Percentiles rank a stretch among this genome's conserved stretches.
Evolutionary conservation across 805 yeast genomes (phyloP).

Genomic region (Cyberlindnera euphorbiae): DNA sequence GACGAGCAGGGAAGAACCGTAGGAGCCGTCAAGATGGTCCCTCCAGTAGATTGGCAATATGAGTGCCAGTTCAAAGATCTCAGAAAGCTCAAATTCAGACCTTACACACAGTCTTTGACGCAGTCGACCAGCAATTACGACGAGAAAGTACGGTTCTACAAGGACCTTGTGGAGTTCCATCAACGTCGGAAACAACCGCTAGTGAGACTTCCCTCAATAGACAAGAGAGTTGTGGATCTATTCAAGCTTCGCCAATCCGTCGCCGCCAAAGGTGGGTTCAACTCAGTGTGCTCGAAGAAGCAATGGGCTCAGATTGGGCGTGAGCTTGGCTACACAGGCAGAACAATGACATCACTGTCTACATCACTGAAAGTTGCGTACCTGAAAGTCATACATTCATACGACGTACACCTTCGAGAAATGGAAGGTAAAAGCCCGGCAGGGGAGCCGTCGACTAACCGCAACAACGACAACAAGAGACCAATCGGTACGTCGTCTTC

Average conservation of each 20-base stretch:
- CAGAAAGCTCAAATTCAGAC: slow-evolving; percentile 46
- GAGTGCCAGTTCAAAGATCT: slow-evolving; percentile 33
- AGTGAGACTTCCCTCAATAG: slow-evolving; percentile 57
- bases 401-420: slow-evolving; percentile 20
- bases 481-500: slow-evolving; percentile 1
- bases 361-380: slow-evolving; percentile 61
- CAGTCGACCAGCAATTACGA: slow-evolving; percentile 35
- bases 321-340: slow-evolving; percentile 72
- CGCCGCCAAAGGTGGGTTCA: slow-evolving; percentile 60
- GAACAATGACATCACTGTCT: slow-evolving; percentile 65
- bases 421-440: not conserved
- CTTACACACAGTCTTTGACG: slow-evolving; percentile 44
- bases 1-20: slow-evolving; percentile 45
- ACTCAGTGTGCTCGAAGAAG: slow-evolving; percentile 56
- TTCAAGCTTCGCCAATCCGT: slow-evolving; percentile 56
- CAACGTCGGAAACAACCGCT: slow-evolving; percentile 25
- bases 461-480: slow-evolving; percentile 15
- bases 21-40: slow-evolving; percentile 66
- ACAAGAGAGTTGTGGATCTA: slow-evolving; percentile 61
- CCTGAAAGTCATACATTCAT: slow-evolving; percentile 36
- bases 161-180: slow-evolving; percentile 41
- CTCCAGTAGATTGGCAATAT: slow-evolving; percentile 41
- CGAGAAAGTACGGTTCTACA: slow-evolving; percentile 43
- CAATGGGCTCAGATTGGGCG: slow-evolving; percentile 83
- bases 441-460: slow-evolving; percentile 8